phyloP scores from a whole-genome alignment of 345 rosid genomes.

The Salix viminalis region DNA sequence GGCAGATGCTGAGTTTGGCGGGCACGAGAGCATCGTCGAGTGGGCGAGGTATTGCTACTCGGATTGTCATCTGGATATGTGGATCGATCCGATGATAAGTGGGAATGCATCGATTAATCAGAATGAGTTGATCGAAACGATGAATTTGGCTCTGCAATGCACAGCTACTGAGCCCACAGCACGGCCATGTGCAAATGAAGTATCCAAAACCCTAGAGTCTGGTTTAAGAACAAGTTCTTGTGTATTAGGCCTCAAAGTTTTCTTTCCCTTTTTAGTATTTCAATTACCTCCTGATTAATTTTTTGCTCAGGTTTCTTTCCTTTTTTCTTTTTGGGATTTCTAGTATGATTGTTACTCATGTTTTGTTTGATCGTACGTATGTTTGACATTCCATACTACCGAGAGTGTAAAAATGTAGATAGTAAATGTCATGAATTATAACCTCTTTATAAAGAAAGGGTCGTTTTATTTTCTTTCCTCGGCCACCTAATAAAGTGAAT shows the following conservation, averaged over 20 bases:
- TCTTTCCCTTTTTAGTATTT: conserved; percentile 29
- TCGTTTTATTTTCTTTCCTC: not conserved
- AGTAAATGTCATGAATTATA: not conserved
- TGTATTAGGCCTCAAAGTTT: conserved; percentile 31
- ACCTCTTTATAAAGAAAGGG: not conserved
- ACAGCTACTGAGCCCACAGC: conserved; percentile 58
- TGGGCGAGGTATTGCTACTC: conserved; percentile 79
- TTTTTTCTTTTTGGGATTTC: conserved; percentile 3
- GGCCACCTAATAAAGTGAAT: conserved; percentile 3
- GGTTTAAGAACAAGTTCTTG: conserved; percentile 35
- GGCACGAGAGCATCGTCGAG: conserved; percentile 46
- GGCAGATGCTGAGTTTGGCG: conserved; percentile 54
- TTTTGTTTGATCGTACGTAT: conserved; percentile 10
- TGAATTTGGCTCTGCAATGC: conserved; percentile 74
- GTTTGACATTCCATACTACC: conserved; percentile 1
- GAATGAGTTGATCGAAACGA: conserved; percentile 46
- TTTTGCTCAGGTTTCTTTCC: conserved; percentile 11
- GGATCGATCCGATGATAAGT: conserved; percentile 60
- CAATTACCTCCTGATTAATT: conserved; percentile 14
- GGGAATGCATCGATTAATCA: conserved; percentile 26
- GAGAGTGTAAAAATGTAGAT: conserved; percentile 18
- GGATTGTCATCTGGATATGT: conserved; percentile 51
- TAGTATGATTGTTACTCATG: conserved; percentile 12
- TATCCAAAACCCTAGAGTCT: conserved; percentile 47
- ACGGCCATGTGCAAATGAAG: conserved; percentile 51